These are phyloP conservation scores for Trametes punicea DNA, from an alignment of 768 basidiomycete genomes.

Conservation along the genomic window DNA sequence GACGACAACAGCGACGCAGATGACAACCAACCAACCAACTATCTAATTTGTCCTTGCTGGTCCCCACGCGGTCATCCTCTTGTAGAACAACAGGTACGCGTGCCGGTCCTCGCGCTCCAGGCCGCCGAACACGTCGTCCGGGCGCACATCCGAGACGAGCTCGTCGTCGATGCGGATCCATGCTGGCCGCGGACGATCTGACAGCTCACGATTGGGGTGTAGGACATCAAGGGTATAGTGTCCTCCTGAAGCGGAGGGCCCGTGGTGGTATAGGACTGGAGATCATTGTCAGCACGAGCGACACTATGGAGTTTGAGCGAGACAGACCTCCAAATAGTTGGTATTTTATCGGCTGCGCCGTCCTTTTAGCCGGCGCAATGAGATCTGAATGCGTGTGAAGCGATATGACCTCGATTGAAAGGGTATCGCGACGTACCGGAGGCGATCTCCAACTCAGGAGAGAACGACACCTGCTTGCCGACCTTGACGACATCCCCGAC, in stretches of 20 bases:
- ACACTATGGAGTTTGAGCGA: neutral
- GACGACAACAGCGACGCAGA: neutral
- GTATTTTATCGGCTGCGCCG: slow-evolving; percentile 54
- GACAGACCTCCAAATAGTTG: slow-evolving; percentile 78
- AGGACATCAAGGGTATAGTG: slow-evolving; percentile 94
- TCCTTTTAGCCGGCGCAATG: slow-evolving; percentile 50
- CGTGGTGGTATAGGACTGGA: slow-evolving; percentile 90
- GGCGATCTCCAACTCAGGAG: slow-evolving; percentile 73
- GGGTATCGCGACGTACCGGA: slow-evolving; percentile 41
- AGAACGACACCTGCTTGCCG: slow-evolving; percentile 76
- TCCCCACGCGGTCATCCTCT: slow-evolving; percentile 43
- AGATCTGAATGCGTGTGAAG: slow-evolving; percentile 42
- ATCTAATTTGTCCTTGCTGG: slow-evolving; percentile 19
- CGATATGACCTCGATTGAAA: neutral
- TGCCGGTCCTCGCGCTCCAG: slow-evolving; percentile 58
- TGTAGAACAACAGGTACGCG: slow-evolving; percentile 88
- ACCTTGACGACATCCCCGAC: slow-evolving; percentile 82
- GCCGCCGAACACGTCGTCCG: slow-evolving; percentile 68
- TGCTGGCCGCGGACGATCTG: slow-evolving; percentile 47
- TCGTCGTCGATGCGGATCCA: slow-evolving; percentile 98
- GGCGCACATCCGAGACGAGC: slow-evolving; percentile 67
- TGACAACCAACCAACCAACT: neutral
- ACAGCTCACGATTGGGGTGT: slow-evolving; percentile 60
- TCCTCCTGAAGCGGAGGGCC: slow-evolving; percentile 83
- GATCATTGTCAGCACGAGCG: neutral